Evolutionary conservation across 768 basidiomycete genomes (phyloP).

Genomic region (Podaxis carcinomalis): DNA sequence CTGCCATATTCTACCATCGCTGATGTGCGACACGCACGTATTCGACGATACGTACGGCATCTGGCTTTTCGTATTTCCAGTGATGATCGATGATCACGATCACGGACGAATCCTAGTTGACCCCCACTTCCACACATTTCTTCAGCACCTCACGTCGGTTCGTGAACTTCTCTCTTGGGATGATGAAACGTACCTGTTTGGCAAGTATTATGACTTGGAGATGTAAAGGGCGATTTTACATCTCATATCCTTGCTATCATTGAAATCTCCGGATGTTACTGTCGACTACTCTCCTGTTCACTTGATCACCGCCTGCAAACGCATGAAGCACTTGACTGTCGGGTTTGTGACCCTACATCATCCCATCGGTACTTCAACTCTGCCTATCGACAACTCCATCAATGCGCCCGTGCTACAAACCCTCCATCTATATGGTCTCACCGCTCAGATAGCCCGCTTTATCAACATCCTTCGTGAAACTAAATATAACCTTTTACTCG

Average conservation of each 20-base stretch:
- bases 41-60: background rate
- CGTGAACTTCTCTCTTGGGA: background rate
- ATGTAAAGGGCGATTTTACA: background rate
- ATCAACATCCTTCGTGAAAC: background rate
- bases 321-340: background rate
- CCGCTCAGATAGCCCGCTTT: background rate
- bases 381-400: background rate
- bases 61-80: background rate
- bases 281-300: background rate
- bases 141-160: background rate
- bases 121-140: background rate
- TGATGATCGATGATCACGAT: background rate
- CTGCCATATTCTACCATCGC: background rate
- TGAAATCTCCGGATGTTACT: background rate
- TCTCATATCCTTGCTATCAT: background rate
- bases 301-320: background rate
- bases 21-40: background rate
- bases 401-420: background rate
- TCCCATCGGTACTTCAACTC: background rate
- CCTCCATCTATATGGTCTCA: background rate
- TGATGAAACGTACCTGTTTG: background rate
- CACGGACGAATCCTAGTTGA: background rate
- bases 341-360: background rate
- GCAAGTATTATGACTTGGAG: background rate
- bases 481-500: background rate